Evolutionary conservation across 148 eudicot species (phyloP).

Genomic region (Polygonum maritimum): DNA sequence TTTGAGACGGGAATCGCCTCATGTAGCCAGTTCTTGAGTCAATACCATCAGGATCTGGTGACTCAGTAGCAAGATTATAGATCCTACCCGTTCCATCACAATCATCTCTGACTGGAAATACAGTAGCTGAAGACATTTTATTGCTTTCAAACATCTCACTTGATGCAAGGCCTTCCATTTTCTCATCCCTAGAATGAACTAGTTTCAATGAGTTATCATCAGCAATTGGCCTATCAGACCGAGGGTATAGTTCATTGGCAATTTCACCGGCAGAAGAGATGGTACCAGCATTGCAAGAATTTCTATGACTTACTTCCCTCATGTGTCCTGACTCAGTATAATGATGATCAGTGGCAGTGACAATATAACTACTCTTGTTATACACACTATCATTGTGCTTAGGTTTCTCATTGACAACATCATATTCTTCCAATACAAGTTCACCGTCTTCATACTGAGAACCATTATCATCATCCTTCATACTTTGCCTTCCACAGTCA

Average conservation of each 20-base stretch:
- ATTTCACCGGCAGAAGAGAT: slow-evolving; percentile 9
- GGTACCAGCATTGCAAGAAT: not conserved
- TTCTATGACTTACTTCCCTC: slow-evolving; percentile 12
- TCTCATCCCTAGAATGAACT: slow-evolving; percentile 14
- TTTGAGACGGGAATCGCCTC: slow-evolving; percentile 24
- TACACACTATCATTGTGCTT: slow-evolving; percentile 18
- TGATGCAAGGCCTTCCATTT: slow-evolving; percentile 7
- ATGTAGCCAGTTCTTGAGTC: slow-evolving; percentile 15
- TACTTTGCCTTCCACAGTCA: not conserved
- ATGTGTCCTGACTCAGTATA: slow-evolving; percentile 9
- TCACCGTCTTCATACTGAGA: slow-evolving; percentile 51
- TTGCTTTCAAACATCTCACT: slow-evolving; percentile 15
- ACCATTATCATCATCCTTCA: slow-evolving; percentile 21
- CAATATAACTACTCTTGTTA: slow-evolving; percentile 10
- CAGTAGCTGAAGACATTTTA: slow-evolving; percentile 16
- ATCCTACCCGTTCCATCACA: slow-evolving; percentile 8
- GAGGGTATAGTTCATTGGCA: not conserved
- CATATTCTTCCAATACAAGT: slow-evolving; percentile 29
- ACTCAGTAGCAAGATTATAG: not conserved
- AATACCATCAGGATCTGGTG: slow-evolving; percentile 17
- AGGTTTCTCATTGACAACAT: slow-evolving; percentile 19
- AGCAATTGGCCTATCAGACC: not conserved
- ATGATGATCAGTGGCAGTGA: slow-evolving; percentile 12
- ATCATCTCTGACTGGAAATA: slow-evolving; percentile 12
- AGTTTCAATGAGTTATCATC: slow-evolving; percentile 11